Percentiles rank a stretch among this genome's conserved stretches.
Conservation (phyloP, 2,329 filamentous ascomycete genomes). For the Cyphellophora europaea region DNA sequence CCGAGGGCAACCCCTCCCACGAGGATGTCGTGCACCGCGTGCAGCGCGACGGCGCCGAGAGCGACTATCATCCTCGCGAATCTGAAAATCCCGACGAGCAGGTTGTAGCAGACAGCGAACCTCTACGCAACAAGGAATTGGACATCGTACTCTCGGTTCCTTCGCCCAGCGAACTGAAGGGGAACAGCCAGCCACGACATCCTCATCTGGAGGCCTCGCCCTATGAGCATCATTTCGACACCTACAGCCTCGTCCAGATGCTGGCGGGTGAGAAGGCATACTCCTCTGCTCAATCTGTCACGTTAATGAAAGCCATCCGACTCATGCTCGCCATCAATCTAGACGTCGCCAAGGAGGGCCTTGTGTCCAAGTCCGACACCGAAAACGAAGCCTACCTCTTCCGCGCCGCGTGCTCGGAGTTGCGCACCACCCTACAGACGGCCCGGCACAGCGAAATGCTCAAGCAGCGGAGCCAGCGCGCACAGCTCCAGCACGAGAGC, state of each 20-base stretch:
- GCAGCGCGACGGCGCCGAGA: conserved; percentile 17
- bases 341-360: conserved; percentile 64
- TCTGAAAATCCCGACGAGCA: background rate
- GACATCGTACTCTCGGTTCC: conserved; percentile 34
- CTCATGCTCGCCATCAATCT: conserved; percentile 69
- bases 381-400: conserved; percentile 96
- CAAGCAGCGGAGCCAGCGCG: conserved; percentile 71
- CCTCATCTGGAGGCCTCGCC: conserved; percentile 55
- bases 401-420: conserved; percentile 82
- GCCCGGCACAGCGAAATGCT: conserved; percentile 69
- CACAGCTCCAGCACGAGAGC: conserved; percentile 85
- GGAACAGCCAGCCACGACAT: conserved; percentile 15
- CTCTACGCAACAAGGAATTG: conserved; percentile 20
- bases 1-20: conserved; percentile 8
- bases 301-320: conserved; percentile 86
- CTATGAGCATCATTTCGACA: conserved; percentile 95
- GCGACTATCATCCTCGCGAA: background rate
- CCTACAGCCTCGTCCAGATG: conserved; percentile 76
- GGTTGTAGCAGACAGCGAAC: conserved; percentile 4
- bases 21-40: conserved; percentile 12
- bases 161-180: conserved; percentile 23
- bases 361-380: conserved; percentile 85
- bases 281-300: conserved; percentile 63
- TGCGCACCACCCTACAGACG: conserved; percentile 77
- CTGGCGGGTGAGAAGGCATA: conserved; percentile 61